Evolutionary conservation across 2,329 filamentous ascomycete genomes (phyloP), one percentile per base, ranked within the genome.

Genomic region (Xylariaceae sp.): DNA sequence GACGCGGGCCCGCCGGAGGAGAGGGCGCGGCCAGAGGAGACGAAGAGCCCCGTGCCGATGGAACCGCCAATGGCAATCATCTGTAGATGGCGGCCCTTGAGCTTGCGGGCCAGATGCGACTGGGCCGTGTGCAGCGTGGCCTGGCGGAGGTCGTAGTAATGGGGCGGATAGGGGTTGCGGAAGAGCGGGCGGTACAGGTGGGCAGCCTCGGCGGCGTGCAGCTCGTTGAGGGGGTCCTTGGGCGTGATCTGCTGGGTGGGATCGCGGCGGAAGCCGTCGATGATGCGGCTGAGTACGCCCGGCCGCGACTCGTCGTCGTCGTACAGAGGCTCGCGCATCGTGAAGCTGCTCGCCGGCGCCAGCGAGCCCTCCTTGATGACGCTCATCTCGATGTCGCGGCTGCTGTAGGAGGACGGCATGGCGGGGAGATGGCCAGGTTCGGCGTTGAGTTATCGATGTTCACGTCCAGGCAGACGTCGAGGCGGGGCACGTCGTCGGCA

Each of bases 61-160:
- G 88, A 92, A 39, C 91, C 91, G 60, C 90, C 90, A 58, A 96
- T 95, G 12, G 92, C 92, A 75, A 96, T 96, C 92, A 96, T 96
- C 73, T 96, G 91, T 65, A 96, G 66, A 74, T 97, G 92, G 42
- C 90, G 79, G 17, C 85, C 83, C 71, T 95, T 94, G 58, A 95
- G 71, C 66, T 83, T 85, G 62, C 90, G 78, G 44, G 87, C 82
- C 44, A 97, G 76, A 7, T 86, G 83, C 41, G 88, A 86, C 56
- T 85, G 78, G 4, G 89, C 87, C 1, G 89, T 91, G 63, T 90
- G 85, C 57, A 89, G 71, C 63, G 89, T 78, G 42, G 80, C 82
- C 58, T 71, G 69, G 27, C 73, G 75, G 45, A 83, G 56, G 60
- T 83, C 79, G 58, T 77, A 83, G 62, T 78, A 78, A 49, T 79